Percentiles rank a stretch among this genome's conserved stretches.
Conservation (phyloP, 257 asterid species). For the Apocynum venetum region DNA sequence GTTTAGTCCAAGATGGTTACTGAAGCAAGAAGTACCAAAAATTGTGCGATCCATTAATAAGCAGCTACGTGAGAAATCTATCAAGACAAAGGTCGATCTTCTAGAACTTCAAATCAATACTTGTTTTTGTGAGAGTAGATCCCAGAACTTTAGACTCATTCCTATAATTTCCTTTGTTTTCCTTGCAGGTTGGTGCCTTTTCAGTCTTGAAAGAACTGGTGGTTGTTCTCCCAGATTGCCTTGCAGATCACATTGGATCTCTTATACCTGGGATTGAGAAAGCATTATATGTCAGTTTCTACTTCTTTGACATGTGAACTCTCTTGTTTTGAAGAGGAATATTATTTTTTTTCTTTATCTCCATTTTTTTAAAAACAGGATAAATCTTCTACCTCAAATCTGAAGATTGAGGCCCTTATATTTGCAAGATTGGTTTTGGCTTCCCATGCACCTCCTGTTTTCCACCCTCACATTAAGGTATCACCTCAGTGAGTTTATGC, state of each 20-base stretch:
- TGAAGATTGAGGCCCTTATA: constrained; percentile 96
- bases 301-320: constrained; percentile 9
- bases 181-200: constrained; percentile 90
- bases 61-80: constrained; percentile 91
- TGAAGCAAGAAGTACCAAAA: constrained; percentile 98
- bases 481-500: neutral
- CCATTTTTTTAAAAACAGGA: constrained; percentile 49
- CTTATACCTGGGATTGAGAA: constrained; percentile 94
- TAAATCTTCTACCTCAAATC: constrained; percentile 92
- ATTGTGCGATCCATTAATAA: constrained; percentile 86
- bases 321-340: constrained; percentile 4
- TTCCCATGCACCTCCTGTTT: constrained; percentile 83
- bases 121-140: constrained; percentile 4
- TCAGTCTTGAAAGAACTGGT: constrained; percentile 91
- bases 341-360: constrained; percentile 12
- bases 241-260: constrained; percentile 95
- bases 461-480: constrained; percentile 97
- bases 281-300: constrained; percentile 78
- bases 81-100: constrained; percentile 79
- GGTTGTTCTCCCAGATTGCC: constrained; percentile 96
- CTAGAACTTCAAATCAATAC: neutral
- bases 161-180: constrained; percentile 12
- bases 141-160: constrained; percentile 14
- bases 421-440: constrained; percentile 92
- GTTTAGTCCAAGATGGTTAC: constrained; percentile 82